Conservation (phyloP, 1,284 basidiomycete genomes). For the Fistulina hepatica region DNA sequence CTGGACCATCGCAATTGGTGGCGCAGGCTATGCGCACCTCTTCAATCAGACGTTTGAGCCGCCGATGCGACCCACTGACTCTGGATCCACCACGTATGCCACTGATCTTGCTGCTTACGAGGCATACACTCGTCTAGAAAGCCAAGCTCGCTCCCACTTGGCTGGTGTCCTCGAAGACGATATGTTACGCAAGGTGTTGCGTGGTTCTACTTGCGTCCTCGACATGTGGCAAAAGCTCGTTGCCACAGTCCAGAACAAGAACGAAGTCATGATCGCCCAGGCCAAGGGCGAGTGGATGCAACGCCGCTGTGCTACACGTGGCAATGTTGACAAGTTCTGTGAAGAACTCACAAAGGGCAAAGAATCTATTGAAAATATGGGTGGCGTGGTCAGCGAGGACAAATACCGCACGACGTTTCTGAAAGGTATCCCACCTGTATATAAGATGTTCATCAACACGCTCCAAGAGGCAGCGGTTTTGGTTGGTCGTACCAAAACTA, state of each 20-base stretch:
- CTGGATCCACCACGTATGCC: not conserved
- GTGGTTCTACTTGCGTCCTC: not conserved
- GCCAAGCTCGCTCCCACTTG: not conserved
- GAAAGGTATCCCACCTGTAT: not conserved
- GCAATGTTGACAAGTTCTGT: not conserved
- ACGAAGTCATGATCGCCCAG: not conserved
- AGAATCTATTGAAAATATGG: not conserved
- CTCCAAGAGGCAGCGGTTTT: no score
- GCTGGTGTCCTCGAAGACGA: not conserved
- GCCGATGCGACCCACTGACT: not conserved
- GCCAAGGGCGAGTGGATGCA: not conserved
- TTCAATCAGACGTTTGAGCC: not conserved
- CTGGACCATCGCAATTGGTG: not conserved
- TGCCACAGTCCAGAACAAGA: not conserved
- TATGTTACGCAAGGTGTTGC: not conserved
- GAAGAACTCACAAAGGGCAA: not conserved
- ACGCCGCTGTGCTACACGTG: not conserved
- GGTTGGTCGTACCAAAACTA: no score
- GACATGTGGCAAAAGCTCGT: not conserved
- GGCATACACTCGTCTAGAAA: not conserved
- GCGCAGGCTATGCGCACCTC: not conserved
- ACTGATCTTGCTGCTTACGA: not conserved
- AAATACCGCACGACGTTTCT: not conserved
- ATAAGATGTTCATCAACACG: not conserved
- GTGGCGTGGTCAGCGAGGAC: not conserved